A percentile compares a stretch with the other conserved stretches of the same genome.
Evolutionary conservation across 1,284 basidiomycete species (phyloP).

Genomic region (Pseudozyma flocculosa): DNA sequence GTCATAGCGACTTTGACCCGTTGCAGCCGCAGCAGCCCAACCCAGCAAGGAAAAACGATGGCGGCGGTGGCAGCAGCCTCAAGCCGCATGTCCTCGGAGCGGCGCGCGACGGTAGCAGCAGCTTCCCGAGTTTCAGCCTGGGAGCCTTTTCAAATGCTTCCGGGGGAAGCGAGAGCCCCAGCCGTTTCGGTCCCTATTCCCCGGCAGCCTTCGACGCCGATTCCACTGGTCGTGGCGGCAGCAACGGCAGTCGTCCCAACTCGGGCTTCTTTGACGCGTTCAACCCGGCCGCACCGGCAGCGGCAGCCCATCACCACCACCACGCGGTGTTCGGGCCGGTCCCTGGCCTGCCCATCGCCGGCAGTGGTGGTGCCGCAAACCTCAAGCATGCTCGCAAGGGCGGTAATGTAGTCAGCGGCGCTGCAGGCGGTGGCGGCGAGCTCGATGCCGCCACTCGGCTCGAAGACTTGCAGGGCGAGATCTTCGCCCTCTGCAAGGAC

Average conservation of each 20-base stretch:
- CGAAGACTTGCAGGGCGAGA: slow-evolving; percentile 90
- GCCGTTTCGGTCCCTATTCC: slow-evolving; percentile 37
- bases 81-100: no score
- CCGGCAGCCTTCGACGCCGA: slow-evolving; percentile 28
- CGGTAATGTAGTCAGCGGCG: no score
- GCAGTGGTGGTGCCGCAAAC: no score
- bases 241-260: slow-evolving; percentile 17
- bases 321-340: no score
- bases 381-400: slow-evolving; percentile 66
- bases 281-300: slow-evolving; percentile 15
- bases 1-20: no score
- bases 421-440: slow-evolving; percentile 60
- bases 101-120: no score
- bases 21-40: no score
- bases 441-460: slow-evolving; percentile 79
- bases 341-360: no score
- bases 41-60: no score
- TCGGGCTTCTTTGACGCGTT: slow-evolving; percentile 51
- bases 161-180: slow-evolving; percentile 31
- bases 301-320: no score
- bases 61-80: no score
- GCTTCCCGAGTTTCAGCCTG: slow-evolving; percentile 36
- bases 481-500: slow-evolving; percentile 91
- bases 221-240: slow-evolving; percentile 15
- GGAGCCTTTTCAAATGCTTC: slow-evolving; percentile 26